phyloP scores from a whole-genome alignment of 202 grass and related monocot species.

The Dendrocalamus latiflorus region DNA sequence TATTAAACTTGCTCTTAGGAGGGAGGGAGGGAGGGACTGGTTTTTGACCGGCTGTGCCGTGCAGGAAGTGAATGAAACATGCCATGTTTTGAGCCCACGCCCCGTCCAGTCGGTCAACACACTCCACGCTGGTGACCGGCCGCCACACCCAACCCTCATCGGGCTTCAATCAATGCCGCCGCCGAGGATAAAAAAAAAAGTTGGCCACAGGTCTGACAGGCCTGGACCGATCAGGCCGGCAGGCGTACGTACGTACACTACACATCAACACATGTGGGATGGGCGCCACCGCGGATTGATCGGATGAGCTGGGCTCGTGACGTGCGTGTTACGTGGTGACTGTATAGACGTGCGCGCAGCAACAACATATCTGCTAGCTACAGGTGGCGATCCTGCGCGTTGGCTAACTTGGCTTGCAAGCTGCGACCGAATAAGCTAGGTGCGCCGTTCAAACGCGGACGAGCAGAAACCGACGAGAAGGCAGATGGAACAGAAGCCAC shows the following conservation, averaged over 20 bases:
- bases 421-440: background rate
- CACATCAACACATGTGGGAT: background rate
- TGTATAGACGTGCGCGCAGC: background rate
- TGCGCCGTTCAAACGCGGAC: background rate
- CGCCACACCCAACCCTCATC: background rate
- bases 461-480: slow-evolving; percentile 5
- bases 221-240: background rate
- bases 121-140: background rate
- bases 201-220: background rate
- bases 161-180: background rate
- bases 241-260: background rate
- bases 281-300: background rate
- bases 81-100: slow-evolving; percentile 1
- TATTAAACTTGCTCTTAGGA: too few species aligned
- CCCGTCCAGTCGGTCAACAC: background rate
- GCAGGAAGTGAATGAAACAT: background rate
- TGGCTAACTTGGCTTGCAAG: background rate
- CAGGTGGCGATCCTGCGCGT: background rate
- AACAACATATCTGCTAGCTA: background rate
- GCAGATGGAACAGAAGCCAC: background rate
- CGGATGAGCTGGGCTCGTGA: background rate
- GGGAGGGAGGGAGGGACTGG: too few species aligned
- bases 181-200: background rate
- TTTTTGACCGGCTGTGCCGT: background rate
- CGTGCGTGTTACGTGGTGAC: background rate